Evolutionary conservation across 768 basidiomycete species (phyloP).

Genomic region (Ephemerocybe angulata): DNA sequence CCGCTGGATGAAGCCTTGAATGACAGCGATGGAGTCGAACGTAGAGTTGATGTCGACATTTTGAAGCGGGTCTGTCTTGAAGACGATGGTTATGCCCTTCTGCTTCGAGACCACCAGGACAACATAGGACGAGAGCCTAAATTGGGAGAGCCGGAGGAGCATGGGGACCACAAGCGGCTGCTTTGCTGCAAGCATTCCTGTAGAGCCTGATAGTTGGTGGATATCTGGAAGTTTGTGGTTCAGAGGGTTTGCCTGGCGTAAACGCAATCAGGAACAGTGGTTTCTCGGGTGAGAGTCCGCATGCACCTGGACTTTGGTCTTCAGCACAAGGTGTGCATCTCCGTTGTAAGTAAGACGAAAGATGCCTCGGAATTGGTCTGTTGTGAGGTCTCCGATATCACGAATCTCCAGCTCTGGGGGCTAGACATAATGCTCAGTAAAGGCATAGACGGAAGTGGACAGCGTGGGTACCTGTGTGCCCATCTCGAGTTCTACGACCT

Average conservation of each 20-base stretch:
- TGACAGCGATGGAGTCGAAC: constrained; percentile 96
- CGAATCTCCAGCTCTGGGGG: constrained; percentile 96
- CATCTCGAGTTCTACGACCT: constrained; percentile 99
- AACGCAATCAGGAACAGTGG: constrained; percentile 1
- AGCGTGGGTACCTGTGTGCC: constrained; percentile 73
- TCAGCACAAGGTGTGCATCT: constrained; percentile 83
- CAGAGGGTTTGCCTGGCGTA: constrained; percentile 81
- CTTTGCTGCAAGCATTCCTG: constrained; percentile 90
- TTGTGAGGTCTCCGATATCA: constrained; percentile 94
- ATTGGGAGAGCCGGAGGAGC: constrained; percentile 94
- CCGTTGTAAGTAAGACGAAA: constrained; percentile 93
- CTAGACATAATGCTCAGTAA: constrained; percentile 37
- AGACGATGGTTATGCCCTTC: constrained; percentile 97
- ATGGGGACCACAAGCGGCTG: constrained; percentile 97
- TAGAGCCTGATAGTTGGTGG: constrained; percentile 76
- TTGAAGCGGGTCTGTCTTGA: constrained; percentile 98
- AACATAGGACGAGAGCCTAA: constrained; percentile 91
- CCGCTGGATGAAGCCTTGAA: constrained; percentile 94
- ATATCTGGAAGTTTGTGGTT: constrained; percentile 91
- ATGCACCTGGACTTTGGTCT: constrained; percentile 87
- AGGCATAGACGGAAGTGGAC: background rate
- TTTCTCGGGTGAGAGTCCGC: background rate
- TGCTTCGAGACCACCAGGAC: constrained; percentile 96
- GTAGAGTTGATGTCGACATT: constrained; percentile 97
- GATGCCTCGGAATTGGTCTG: constrained; percentile 94